Evolutionary conservation across 192 early-diverging fungal genomes (phyloP).

Genomic region (Helicostylum pulchrum): DNA sequence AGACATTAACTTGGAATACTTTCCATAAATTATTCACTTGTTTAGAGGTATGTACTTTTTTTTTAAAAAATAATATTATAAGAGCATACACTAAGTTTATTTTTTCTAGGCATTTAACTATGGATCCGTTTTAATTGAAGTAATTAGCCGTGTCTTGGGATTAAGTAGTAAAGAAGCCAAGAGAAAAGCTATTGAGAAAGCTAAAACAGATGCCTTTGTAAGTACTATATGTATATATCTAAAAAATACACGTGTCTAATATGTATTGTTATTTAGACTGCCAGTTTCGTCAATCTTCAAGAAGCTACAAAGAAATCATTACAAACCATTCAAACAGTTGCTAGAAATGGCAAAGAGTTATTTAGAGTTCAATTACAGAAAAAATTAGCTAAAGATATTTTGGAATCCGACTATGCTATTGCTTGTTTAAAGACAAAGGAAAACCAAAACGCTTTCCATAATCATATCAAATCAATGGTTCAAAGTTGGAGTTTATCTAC

Average conservation of each 20-base stretch:
- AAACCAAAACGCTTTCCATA: conserved; percentile 2
- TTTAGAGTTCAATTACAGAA: conserved; percentile 29
- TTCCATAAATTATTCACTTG: conserved; percentile 17
- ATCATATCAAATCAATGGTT: conserved; percentile 19
- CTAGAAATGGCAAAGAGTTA: conserved; percentile 18
- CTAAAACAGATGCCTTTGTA: conserved; percentile 22
- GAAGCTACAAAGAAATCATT: conserved; percentile 14
- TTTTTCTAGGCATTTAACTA: conserved; percentile 26
- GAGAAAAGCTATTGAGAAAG: conserved; percentile 26
- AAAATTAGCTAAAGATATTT: conserved; percentile 13
- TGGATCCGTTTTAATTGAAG: conserved; percentile 25
- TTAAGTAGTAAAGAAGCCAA: conserved; percentile 27
- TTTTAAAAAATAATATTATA: not conserved
- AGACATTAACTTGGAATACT: conserved; percentile 11
- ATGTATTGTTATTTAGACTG: not conserved
- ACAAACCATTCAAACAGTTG: conserved; percentile 13
- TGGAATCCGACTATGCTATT: not conserved
- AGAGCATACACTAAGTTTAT: not conserved
- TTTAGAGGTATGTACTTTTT: conserved; percentile 10
- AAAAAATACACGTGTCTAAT: not conserved
- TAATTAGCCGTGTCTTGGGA: conserved; percentile 22
- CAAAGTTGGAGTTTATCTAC: conserved; percentile 26
- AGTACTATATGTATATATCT: not conserved
- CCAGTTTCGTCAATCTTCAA: conserved; percentile 13
- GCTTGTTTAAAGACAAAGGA: conserved; percentile 20